Base-by-base conservation (phyloP, 768 basidiomycete genomes). In the Calocybe gangraenosa region DNA sequence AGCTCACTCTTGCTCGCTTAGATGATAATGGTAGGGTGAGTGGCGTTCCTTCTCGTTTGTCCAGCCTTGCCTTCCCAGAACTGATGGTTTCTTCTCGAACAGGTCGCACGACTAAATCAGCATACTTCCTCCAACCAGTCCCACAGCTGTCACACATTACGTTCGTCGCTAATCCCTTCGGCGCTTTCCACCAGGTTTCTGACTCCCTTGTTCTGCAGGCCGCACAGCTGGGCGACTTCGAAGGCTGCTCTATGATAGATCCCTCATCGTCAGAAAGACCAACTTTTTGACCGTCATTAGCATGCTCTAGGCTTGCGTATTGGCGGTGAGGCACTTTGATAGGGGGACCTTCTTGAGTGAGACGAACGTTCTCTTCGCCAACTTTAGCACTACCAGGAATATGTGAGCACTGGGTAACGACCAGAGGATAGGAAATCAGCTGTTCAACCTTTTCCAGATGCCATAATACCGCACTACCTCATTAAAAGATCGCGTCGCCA, bases 111-210 rank as follows among this genome's bases (percentile, higher is more conserved):
- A 84, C 89, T 39, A 93, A 70, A 54, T 94, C 92, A 0, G 90
- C 92, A 60, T 96, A 96, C 65, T 94, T 96, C 54, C 92, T 74
- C 86, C 91, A 96, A 52, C 86, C 87, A 36, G 81, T 77, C 10
- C 92, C 92, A 57, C 92, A 96, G 21, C 64, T 73, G 37, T 94
- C 89, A 59, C 92, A 96, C 42, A 95, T 79, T 31, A 92, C 76
- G 47, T 74, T 75, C 1, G 85, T 85, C 0, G 73, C 63, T n/a
- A 94, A 74, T 17, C 86, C 87, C 59, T 89, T 89, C 2, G 92
- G 93, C 11, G 92, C 91, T 61, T 87, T 89, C 91, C 91, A 96
- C 92, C 92, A 96, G 2, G 65, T 67, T 30, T 73, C 73, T 5
- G 87, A 87, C 48, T 91, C 87, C 44, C 83, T 81, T 6, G 87